phyloP scores from a whole-genome alignment of 73 alveolate species.

The Stentor roeselii region DNA sequence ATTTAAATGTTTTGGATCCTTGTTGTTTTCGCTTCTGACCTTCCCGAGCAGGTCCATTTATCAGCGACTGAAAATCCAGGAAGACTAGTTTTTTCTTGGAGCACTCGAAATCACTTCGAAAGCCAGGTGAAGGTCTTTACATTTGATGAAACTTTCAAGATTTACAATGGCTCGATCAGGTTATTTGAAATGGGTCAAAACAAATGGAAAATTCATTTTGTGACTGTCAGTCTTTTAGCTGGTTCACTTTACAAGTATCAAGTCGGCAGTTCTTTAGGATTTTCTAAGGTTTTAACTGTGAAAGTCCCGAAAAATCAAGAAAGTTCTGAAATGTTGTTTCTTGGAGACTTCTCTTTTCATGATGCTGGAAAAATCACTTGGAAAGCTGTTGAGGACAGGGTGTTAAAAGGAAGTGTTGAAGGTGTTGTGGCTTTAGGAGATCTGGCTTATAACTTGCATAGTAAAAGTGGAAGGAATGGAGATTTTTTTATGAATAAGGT shows the following conservation, averaged over 20 bases:
- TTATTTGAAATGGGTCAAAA: not conserved
- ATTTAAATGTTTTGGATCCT: too few species aligned
- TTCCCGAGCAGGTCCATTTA: constrained; percentile 25
- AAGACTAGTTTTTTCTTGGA: not conserved
- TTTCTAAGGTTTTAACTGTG: too few species aligned
- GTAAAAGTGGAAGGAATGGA: not conserved
- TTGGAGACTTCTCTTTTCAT: not conserved
- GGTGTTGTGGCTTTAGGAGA: not conserved
- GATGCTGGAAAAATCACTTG: not conserved
- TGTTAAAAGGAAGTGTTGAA: not conserved
- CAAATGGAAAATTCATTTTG: not conserved
- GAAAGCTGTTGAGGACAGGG: not conserved
- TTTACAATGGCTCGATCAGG: not conserved
- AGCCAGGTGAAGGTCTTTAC: not conserved
- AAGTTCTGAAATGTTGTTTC: not conserved
- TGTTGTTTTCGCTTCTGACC: not conserved
- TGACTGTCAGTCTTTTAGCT: not conserved
- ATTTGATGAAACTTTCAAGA: not conserved
- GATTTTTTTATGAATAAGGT: constrained; percentile 6
- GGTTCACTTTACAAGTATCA: not conserved
- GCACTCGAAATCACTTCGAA: not conserved
- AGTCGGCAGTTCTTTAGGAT: not conserved
- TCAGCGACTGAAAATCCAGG: not conserved
- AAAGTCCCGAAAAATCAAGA: too few species aligned
- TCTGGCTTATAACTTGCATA: constrained; percentile 2